Evolutionary conservation across 306 rosid species (phyloP).

Genomic region (Vigna trinervia): DNA sequence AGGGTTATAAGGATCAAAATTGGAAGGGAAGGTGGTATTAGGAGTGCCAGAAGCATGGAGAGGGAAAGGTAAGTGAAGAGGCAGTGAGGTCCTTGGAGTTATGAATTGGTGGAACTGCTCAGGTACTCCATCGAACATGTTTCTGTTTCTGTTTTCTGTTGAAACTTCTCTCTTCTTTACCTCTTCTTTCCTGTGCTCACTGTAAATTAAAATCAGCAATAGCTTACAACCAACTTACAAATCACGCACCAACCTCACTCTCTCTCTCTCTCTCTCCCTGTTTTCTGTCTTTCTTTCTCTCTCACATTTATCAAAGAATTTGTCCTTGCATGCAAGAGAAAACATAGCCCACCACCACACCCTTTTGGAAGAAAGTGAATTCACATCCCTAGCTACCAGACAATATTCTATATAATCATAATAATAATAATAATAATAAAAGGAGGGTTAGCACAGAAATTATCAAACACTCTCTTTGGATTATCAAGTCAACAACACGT

Average conservation of each 20-base stretch:
- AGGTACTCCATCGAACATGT: constrained; percentile 88
- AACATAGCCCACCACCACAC: constrained; percentile 76
- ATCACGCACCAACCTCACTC: constrained; percentile 12
- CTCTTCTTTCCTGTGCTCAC: constrained; percentile 42
- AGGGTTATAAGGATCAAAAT: constrained; percentile 51
- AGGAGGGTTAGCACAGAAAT: neutral
- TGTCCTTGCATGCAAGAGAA: constrained; percentile 68
- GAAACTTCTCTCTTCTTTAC: constrained; percentile 39
- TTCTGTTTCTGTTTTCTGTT: constrained; percentile 36
- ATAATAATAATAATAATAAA: constrained; percentile 1
- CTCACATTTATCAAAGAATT: constrained; percentile 63
- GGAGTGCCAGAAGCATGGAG: constrained; percentile 48
- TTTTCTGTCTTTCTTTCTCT: constrained; percentile 51
- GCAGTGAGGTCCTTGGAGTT: constrained; percentile 64
- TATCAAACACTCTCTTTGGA: too few species aligned
- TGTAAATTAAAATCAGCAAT: constrained; percentile 58
- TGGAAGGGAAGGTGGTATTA: constrained; percentile 25
- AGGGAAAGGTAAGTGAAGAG: constrained; percentile 69
- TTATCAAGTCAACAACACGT: neutral
- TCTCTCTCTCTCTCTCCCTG: constrained; percentile 38
- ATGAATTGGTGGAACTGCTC: constrained; percentile 94
- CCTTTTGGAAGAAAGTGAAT: constrained; percentile 80
- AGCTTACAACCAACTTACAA: constrained; percentile 59
- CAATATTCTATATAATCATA: constrained; percentile 23
- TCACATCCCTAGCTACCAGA: constrained; percentile 52